Base-by-base conservation (phyloP, 768 basidiomycete species). In the Rhodotorula sphaerocarpa region DNA sequence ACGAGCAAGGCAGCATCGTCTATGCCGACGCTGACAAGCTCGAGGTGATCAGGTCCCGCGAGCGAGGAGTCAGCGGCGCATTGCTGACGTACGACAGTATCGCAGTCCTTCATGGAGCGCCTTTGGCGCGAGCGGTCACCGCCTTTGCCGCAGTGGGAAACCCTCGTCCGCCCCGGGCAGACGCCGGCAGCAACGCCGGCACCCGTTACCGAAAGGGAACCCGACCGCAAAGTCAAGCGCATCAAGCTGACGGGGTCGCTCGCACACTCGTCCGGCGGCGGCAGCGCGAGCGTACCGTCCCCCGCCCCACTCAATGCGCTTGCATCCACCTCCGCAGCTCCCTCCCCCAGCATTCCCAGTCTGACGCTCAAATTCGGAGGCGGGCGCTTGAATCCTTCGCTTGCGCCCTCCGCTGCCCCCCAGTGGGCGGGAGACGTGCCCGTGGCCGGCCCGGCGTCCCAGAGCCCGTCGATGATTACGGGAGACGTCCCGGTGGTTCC, bases 11-110 rank as follows among this genome's bases (percentile, higher is more conserved):
- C 7, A 61, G 59, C 30, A 42, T 61, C 30, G 63, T 69, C 41
- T 69, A 69, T 44, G 53, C 56, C 5, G 67, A 69, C 23, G 67
- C 67, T 1, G 67, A 65, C 47, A 65, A 57, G 43, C 67, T 69
- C 47, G 67, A 69, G 57, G 63, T 64, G 23, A 30, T 56, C 33
- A 54, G 23, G 10, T 16, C 36, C 36, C 36, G 21, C 15, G 7
- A 20, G 7, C 43, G 7, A 44, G 20, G 12, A 20, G 20, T 11
- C 20, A 20, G n/a, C n/a, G n/a, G n/a, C n/a, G n/a, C n/a, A n/a
- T n/a, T n/a, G n/a, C n/a, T n/a, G n/a, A n/a, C n/a, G n/a, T n/a
- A n/a, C n/a, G n/a, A n/a, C n/a, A n/a, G n/a, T n/a, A n/a, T n/a
- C n/a, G 10, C 56, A 66, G 65, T 31, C 30, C 43, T 51, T 58